Percentiles rank a stretch among this genome's conserved stretches.
Conservation (phyloP, 2,329 filamentous ascomycete species). For the Tolypocladium album region DNA sequence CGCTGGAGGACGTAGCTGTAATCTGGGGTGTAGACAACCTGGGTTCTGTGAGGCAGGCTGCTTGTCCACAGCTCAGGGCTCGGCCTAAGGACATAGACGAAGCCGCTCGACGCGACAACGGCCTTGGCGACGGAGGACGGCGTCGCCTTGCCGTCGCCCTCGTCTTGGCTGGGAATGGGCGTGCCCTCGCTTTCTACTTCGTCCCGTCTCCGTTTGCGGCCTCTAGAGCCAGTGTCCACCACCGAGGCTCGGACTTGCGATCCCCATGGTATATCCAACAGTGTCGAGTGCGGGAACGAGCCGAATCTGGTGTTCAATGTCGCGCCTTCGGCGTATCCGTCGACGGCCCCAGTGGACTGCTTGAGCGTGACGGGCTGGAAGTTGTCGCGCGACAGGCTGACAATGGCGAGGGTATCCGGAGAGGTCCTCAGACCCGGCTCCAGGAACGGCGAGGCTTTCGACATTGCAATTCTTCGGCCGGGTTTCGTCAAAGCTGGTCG, state of each 20-base stretch:
- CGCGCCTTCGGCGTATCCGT: slow-evolving; percentile 65
- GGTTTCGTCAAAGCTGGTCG: background rate
- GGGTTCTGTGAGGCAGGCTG: slow-evolving; percentile 69
- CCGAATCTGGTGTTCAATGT: slow-evolving; percentile 90
- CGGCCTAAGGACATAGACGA: slow-evolving; percentile 67
- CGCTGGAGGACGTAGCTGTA: slow-evolving; percentile 77
- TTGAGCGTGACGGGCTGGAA: slow-evolving; percentile 66
- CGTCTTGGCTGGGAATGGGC: slow-evolving; percentile 22
- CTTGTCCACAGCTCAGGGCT: slow-evolving; percentile 77
- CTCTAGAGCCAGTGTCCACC: slow-evolving; percentile 85
- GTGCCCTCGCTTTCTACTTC: slow-evolving; percentile 32
- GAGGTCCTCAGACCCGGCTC: slow-evolving; percentile 53
- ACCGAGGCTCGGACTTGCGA: slow-evolving; percentile 82
- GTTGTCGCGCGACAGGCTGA: slow-evolving; percentile 82
- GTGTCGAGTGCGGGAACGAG: slow-evolving; percentile 72
- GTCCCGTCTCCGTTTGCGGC: slow-evolving; percentile 51
- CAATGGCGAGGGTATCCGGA: slow-evolving; percentile 61
- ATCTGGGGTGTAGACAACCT: slow-evolving; percentile 80
- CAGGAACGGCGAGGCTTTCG: slow-evolving; percentile 64
- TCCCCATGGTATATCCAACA: slow-evolving; percentile 77
- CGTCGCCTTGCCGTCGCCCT: slow-evolving; percentile 16
- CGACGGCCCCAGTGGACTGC: slow-evolving; percentile 48
- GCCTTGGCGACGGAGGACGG: slow-evolving; percentile 33
- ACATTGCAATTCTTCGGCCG: slow-evolving; percentile 17
- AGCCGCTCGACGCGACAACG: slow-evolving; percentile 51